Base-by-base conservation (phyloP, 331 rosid genomes). In the Phaseolus coccineus region DNA sequence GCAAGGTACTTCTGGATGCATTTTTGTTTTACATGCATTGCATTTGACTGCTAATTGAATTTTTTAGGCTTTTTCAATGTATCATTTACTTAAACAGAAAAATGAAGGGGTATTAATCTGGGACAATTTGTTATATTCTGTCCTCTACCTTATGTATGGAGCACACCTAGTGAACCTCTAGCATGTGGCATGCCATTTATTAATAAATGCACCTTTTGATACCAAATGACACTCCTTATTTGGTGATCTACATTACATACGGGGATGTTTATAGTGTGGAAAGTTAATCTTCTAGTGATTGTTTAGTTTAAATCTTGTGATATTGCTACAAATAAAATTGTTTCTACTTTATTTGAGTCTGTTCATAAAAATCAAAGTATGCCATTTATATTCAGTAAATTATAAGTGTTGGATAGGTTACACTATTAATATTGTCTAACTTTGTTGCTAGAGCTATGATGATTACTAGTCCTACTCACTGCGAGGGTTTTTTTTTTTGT, bases 1-100 rank as follows among this genome's bases (percentile, higher is more conserved):
- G 99, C 88, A 96, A 96, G 99, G 99, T 96, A 81, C 70, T 47
- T 46, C 77, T 67, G 70, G 30, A 77, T 84, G 40, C 39, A 10
- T 76, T 74, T 58, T 81, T 33, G 5, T 70, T 33, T 68, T 53
- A 15, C 35, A 40, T 58, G 71, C 37, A 58, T 84, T 69, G 65
- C 50, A 55, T 68, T 71, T 46, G n/a, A 30, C 8, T 75, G 16
- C 63, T 70, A 64, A 24, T 78, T 61, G 57, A 51, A 11, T 69
- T 44, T 69, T 52, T 44, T 59, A 69, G 51, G 65, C 24, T 31
- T 19, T 79, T 70, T 68, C 58, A 76, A 70, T 63, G 71, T 70
- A 52, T 77, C 66, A 19, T 56, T 74, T 65, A 78, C 27, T 56
- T 74, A 12, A 67, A 51, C 4, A 2, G 13, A 58, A 28, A 71